A percentile compares a stretch with the other conserved stretches of the same genome.
Evolutionary conservation across 2,329 filamentous ascomycete species (phyloP).

Genomic region (Fusarium tjaetaba): DNA sequence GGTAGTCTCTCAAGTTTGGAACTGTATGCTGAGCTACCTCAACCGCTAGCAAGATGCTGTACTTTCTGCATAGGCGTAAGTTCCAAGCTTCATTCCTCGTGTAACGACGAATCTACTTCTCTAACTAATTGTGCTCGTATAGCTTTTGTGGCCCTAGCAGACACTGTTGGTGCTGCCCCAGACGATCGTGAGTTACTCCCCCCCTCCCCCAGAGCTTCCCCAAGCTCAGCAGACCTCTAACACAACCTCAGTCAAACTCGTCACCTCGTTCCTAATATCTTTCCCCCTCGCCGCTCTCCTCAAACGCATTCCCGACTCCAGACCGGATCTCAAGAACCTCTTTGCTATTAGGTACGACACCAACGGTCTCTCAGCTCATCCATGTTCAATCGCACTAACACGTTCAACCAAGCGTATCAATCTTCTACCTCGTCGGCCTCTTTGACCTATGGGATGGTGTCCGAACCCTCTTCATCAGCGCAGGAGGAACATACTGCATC

Average conservation of each 20-base stretch:
- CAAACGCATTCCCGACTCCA: constrained; percentile 88
- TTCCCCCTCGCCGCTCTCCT: constrained; percentile 90
- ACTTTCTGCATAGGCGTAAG: constrained; percentile 36
- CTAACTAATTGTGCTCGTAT: constrained; percentile 9
- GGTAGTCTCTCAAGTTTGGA: neutral
- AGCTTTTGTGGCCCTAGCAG: constrained; percentile 51
- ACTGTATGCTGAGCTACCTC: neutral
- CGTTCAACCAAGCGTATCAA: constrained; percentile 66
- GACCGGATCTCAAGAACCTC: constrained; percentile 85
- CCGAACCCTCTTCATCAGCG: constrained; percentile 80
- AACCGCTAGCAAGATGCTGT: constrained; percentile 26
- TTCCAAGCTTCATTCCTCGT: neutral
- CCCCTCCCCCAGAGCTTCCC: neutral
- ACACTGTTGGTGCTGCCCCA: constrained; percentile 48
- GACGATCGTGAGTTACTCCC: constrained; percentile 51
- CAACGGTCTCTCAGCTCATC: neutral
- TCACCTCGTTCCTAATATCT: constrained; percentile 88
- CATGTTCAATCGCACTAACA: constrained; percentile 1
- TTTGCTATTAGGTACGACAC: constrained; percentile 78
- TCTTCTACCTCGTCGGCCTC: constrained; percentile 93
- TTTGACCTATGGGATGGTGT: constrained; percentile 92
- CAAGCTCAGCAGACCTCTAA: constrained; percentile 21
- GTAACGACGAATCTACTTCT: neutral
- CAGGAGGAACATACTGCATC: constrained; percentile 83
- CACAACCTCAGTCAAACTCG: constrained; percentile 79